A percentile compares a stretch with the other conserved stretches of the same genome.
Conservation (phyloP, 202 grass and related monocot genomes). For the Dendrocalamus latiflorus region DNA sequence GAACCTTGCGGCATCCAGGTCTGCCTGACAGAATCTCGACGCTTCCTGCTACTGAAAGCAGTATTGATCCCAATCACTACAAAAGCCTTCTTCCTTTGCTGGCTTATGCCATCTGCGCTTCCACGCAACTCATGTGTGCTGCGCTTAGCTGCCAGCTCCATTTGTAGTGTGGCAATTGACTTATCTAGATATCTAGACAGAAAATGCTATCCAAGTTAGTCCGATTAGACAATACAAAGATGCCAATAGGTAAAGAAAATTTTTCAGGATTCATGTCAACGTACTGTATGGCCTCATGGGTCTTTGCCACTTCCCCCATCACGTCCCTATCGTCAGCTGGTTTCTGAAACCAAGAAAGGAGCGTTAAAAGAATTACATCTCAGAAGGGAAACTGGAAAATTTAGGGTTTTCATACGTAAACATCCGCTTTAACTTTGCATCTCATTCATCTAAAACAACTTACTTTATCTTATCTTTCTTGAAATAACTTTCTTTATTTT, state of each 20-base stretch:
- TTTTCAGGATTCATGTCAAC: constrained; percentile 31
- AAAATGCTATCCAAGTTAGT: constrained; percentile 26
- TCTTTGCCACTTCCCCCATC: constrained; percentile 71
- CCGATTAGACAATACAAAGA: neutral
- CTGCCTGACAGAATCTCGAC: constrained; percentile 83
- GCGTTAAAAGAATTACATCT: neutral
- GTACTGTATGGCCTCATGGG: constrained; percentile 89
- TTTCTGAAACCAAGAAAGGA: constrained; percentile 56
- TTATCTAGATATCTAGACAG: constrained; percentile 65
- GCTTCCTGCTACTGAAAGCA: constrained; percentile 94
- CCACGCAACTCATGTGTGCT: constrained; percentile 58
- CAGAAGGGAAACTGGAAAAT: neutral
- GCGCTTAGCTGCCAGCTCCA: constrained; percentile 87
- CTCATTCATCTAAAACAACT: neutral
- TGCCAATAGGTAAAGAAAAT: neutral
- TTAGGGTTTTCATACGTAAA: neutral
- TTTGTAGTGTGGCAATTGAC: constrained; percentile 88
- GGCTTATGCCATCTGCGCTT: constrained; percentile 17
- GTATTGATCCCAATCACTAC: constrained; percentile 92
- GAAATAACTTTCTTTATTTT: neutral
- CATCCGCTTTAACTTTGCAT: neutral
- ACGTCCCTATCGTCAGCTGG: constrained; percentile 66
- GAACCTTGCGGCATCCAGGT: constrained; percentile 99
- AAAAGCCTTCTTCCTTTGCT: constrained; percentile 67
- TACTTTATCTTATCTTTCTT: neutral